A percentile compares a stretch with the other conserved stretches of the same genome.
These are phyloP conservation scores for Salix arbutifolia DNA, from an alignment of 345 rosid genomes.

Conservation along the genomic window DNA sequence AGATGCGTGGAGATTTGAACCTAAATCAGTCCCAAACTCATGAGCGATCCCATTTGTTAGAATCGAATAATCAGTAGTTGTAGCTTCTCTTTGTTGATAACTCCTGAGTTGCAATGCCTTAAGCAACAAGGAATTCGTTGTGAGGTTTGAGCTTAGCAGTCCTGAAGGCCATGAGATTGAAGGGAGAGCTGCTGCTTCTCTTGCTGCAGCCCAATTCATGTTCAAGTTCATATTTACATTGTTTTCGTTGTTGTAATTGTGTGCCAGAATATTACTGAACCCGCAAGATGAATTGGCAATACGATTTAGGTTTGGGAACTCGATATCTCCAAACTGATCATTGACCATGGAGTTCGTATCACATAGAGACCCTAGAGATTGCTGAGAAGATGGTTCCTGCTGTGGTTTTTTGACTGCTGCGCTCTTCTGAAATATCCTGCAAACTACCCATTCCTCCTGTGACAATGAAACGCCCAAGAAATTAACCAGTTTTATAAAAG, in stretches of 20 bases:
- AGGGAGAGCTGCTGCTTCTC: conserved; percentile 27
- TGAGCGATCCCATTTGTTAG: conserved; percentile 33
- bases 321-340: conserved; percentile 61
- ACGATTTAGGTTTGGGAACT: conserved; percentile 43
- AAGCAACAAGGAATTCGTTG: conserved; percentile 76
- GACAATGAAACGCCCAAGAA: background rate
- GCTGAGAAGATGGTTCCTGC: conserved; percentile 52
- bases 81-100: conserved; percentile 48
- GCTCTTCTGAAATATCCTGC: conserved; percentile 74
- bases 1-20: conserved; percentile 47
- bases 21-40: conserved; percentile 26
- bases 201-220: conserved; percentile 33
- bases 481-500: background rate
- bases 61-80: conserved; percentile 31
- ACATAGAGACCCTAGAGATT: conserved; percentile 69
- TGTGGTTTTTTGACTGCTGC: conserved; percentile 54
- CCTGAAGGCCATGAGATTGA: conserved; percentile 54
- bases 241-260: conserved; percentile 11
- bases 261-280: conserved; percentile 6
- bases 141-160: conserved; percentile 54
- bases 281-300: conserved; percentile 22
- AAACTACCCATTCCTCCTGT: conserved; percentile 95
- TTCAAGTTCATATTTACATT: conserved; percentile 33
- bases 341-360: conserved; percentile 68
- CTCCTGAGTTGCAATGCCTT: conserved; percentile 78